Percentiles rank a stretch among this genome's conserved stretches.
Evolutionary conservation across 148 eudicot genomes (phyloP).

Genomic region (Gaultheria prostrata): DNA sequence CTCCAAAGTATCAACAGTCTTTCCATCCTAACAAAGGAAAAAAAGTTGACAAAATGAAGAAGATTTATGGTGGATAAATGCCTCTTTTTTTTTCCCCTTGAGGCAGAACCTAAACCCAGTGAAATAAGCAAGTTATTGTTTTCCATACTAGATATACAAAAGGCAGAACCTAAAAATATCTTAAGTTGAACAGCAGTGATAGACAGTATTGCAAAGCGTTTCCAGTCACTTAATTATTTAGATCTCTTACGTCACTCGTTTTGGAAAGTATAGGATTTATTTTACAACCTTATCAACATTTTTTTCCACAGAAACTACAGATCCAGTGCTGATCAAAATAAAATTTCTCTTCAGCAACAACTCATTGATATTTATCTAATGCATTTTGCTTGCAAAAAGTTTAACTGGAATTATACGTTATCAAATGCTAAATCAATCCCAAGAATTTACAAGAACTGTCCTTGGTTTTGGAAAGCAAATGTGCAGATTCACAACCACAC

Average conservation of each 20-base stretch:
- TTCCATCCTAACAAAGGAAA: constrained; percentile 58
- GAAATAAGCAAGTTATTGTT: background rate
- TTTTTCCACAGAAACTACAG: background rate
- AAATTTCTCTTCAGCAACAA: background rate
- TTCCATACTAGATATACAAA: background rate
- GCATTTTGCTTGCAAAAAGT: background rate
- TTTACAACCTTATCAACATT: background rate
- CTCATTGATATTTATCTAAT: background rate
- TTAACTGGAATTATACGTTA: background rate
- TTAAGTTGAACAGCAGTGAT: background rate
- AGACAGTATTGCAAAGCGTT: background rate
- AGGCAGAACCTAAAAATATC: background rate
- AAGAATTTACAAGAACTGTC: background rate
- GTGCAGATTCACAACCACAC: background rate
- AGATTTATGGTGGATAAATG: background rate
- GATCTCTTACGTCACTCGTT: background rate
- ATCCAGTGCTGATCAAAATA: background rate
- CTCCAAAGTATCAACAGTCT: constrained; percentile 81
- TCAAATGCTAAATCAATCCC: background rate
- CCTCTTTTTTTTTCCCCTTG: too few species aligned
- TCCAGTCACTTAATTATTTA: background rate
- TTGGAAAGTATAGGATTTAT: background rate
- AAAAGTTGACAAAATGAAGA: background rate
- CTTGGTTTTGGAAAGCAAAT: background rate
- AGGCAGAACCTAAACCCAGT: too few species aligned